A percentile compares a stretch with the other conserved stretches of the same genome.
phyloP scores from a whole-genome alignment of 2,329 filamentous ascomycete species.

The Hymenoscyphus occultus region DNA sequence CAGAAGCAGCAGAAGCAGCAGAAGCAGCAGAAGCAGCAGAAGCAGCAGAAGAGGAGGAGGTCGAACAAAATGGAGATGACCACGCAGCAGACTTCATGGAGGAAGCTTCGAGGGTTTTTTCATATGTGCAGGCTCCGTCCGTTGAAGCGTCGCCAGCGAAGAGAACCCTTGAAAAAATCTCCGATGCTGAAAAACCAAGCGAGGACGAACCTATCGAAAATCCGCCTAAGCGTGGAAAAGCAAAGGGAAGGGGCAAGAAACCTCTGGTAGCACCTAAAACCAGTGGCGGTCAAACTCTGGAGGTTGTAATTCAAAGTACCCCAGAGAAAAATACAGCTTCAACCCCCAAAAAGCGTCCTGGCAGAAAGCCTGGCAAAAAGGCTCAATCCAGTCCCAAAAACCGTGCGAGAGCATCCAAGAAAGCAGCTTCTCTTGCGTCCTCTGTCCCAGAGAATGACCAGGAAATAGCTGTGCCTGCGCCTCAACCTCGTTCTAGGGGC shows the following conservation, averaged over 20 bases:
- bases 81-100: background rate
- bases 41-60: background rate
- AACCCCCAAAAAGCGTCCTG: background rate
- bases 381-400: background rate
- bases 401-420: background rate
- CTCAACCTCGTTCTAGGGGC: background rate
- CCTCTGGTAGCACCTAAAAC: constrained; percentile 9
- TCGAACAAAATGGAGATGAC: background rate
- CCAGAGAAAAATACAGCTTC: background rate
- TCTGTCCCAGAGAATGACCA: background rate
- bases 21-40: background rate
- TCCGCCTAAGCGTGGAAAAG: background rate
- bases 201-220: background rate
- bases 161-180: background rate
- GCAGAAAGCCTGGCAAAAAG: background rate
- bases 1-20: no score
- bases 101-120: background rate
- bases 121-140: background rate
- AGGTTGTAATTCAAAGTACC: background rate
- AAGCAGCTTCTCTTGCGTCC: background rate
- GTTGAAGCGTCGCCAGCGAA: background rate
- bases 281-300: background rate
- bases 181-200: background rate
- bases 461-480: background rate
- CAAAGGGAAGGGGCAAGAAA: background rate